Conservation (phyloP, 495 filamentous ascomycete species). For the Aspergillus mulundensis region DNA sequence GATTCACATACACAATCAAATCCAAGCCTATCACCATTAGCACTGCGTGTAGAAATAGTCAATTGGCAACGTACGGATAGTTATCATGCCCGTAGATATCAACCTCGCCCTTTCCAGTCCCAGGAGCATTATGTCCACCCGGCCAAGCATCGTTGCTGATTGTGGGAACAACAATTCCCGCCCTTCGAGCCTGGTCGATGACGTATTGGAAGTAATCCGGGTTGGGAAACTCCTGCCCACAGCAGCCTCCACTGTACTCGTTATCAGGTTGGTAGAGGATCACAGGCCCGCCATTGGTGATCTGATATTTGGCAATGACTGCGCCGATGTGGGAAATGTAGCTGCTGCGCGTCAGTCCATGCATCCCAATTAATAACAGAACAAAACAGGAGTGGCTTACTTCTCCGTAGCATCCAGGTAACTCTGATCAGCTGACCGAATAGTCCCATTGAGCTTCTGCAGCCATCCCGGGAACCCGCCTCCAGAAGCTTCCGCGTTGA, state of each 20-base stretch:
- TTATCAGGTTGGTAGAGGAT: conserved; percentile 79
- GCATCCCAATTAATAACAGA: neutral
- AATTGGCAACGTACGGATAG: conserved; percentile 49
- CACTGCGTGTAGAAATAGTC: neutral
- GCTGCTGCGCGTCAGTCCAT: conserved; percentile 12
- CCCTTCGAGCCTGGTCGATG: conserved; percentile 60
- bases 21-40: conserved; percentile 38
- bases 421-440: conserved; percentile 55
- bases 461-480: conserved; percentile 65
- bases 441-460: conserved; percentile 57
- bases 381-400: conserved; percentile 17
- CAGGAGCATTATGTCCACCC: conserved; percentile 61
- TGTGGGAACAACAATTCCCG: conserved; percentile 68
- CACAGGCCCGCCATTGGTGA: conserved; percentile 74
- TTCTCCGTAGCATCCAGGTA: conserved; percentile 66
- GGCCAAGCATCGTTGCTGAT: conserved; percentile 69
- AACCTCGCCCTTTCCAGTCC: conserved; percentile 56
- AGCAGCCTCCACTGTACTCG: conserved; percentile 56
- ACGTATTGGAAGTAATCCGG: conserved; percentile 65
- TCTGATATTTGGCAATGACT: conserved; percentile 68
- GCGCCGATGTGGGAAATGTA: conserved; percentile 46
- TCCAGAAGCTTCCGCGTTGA: conserved; percentile 63
- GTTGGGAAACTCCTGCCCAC: conserved; percentile 49
- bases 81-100: conserved; percentile 77
- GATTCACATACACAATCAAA: conserved; percentile 48